Evolutionary conservation across 208 protist species (phyloP), one percentile per base, ranked within the genome.

Genomic region (Acanthamoeba healyi): DNA sequence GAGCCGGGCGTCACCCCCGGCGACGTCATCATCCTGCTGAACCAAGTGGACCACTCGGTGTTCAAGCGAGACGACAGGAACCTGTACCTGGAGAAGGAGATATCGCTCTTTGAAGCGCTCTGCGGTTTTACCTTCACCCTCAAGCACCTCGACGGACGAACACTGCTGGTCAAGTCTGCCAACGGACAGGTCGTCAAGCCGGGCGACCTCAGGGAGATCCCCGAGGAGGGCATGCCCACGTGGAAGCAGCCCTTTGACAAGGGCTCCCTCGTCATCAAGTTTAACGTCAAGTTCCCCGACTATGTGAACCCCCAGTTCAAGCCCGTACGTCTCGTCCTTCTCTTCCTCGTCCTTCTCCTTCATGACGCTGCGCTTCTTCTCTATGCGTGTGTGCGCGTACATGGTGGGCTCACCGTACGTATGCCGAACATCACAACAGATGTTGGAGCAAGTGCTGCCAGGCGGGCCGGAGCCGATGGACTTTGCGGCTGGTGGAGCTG

Each of bases 11-110:
- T 99, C 42, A 94, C 96, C 51, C 97, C 99, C 36, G 99, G 99
- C 65, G 99, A 99, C 95, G 98, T 99, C 88, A 98, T 99, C 86
- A 99, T 99, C 92, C 98, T 99, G 22, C 93, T 99, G 6, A 96
- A 99, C 40, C 96, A 99, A 96, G 99, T 99, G 96, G 97, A 98
- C 56, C 99, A 99, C 96, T 40, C 95, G 19, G 10, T 81, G 24
- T 93, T 93, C 44, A 93, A 81, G 40, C 40, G 88, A 61, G 88
- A 93, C 65, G 88, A 58, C n/a, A 54, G 24, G 46, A 81, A 58
- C 34, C 46, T 93, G 22, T 42, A 34, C n/a, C 24, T 93, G 88
- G 79, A 94, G 56, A 67, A 94, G 49, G 79, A 86, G 42, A 61
- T 94, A 7, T 49, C 72, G n/a, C 92, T 94, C 42, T 90, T 89